Base-by-base conservation (phyloP, 2,329 filamentous ascomycete species). In the Paraphaeosphaeria sporulosa region DNA sequence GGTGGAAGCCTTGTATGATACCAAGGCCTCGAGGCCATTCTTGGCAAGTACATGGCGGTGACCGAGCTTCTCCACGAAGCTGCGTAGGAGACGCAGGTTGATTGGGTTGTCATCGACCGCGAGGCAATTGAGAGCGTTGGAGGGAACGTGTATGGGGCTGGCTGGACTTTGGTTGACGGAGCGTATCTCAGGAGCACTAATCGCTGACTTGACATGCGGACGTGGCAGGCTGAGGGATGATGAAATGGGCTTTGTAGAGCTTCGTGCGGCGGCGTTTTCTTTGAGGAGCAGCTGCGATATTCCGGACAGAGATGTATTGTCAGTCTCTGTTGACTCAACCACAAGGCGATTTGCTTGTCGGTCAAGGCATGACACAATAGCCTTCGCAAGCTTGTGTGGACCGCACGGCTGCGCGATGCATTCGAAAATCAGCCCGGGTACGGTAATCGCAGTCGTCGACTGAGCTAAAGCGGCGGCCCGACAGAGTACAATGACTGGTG, bases 21-120 rank as follows among this genome's bases (percentile, higher is more conserved):
- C 68, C 2, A 79, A 61, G 2, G 77, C 77, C 62, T 77, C 74
- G 8, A 77, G 68, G n/a, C 77, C 77, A 30, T 78, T 73, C 42
- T 65, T 67, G 0, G 76, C 76, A 9, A 77, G 72, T 3, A 66
- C 64, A 56, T 76, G 72, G 2, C 64, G 63, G 52, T 77, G 75
- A 5, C 69, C 68, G 1, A 77, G 65, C 57, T 77, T 78, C 34
- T 74, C 66, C 23, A 78, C 67, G 40, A 79, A 76, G 2, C 74
- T 77, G 0, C 68, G 69, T 1, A 79, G 67, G 2, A 79, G 69
- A 0, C 71, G 71, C 4, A 79, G 71, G 55, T 79, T 79, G 67
- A 79, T 78, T 0, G 75, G 71, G 36, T 79, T 79, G 63, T 79
- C 77, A 42, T 79, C 77, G 3, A 78, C 77, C 10, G 75, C 73